phyloP scores from a whole-genome alignment of 2,329 filamentous ascomycete species.

The Diaporthe humulicola region DNA sequence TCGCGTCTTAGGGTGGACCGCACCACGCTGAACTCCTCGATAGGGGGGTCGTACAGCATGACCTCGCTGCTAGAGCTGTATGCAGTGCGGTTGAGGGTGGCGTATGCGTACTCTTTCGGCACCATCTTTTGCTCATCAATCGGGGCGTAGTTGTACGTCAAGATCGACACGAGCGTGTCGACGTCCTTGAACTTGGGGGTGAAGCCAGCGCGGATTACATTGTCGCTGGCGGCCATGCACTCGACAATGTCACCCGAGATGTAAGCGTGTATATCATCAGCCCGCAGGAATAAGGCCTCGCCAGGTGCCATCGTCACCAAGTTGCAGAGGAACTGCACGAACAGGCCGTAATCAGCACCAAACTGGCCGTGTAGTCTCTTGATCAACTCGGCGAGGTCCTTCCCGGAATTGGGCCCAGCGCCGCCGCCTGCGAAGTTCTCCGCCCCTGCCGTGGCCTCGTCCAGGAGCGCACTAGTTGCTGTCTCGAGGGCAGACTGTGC shows the following conservation, averaged over 20 bases:
- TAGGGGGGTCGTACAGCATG: slow-evolving; percentile 91
- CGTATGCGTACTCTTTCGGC: slow-evolving; percentile 87
- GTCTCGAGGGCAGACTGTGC: slow-evolving; percentile 73
- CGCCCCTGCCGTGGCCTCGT: slow-evolving; percentile 76
- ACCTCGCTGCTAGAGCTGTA: slow-evolving; percentile 83
- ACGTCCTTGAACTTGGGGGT: slow-evolving; percentile 99
- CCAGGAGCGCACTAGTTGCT: slow-evolving; percentile 77
- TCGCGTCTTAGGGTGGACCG: slow-evolving; percentile 79
- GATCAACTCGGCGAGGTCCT: slow-evolving; percentile 82
- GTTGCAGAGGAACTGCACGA: slow-evolving; percentile 98
- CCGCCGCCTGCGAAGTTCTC: slow-evolving; percentile 81
- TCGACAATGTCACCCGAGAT: slow-evolving; percentile 95
- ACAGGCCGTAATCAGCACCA: slow-evolving; percentile 89
- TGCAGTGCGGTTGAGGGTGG: slow-evolving; percentile 82
- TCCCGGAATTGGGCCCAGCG: slow-evolving; percentile 75
- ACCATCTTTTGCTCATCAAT: slow-evolving; percentile 96
- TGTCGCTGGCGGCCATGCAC: slow-evolving; percentile 99
- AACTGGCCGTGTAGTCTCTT: slow-evolving; percentile 85
- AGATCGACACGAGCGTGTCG: slow-evolving; percentile 85
- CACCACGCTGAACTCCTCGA: slow-evolving; percentile 95
- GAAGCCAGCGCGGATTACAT: slow-evolving; percentile 96
- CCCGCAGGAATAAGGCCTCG: slow-evolving; percentile 95
- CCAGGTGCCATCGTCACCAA: slow-evolving; percentile 89
- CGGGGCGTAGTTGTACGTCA: slow-evolving; percentile 96
- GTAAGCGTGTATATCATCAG: slow-evolving; percentile 98